Conservation (phyloP, 805 yeast species). For the Peterozyma xylosa region DNA sequence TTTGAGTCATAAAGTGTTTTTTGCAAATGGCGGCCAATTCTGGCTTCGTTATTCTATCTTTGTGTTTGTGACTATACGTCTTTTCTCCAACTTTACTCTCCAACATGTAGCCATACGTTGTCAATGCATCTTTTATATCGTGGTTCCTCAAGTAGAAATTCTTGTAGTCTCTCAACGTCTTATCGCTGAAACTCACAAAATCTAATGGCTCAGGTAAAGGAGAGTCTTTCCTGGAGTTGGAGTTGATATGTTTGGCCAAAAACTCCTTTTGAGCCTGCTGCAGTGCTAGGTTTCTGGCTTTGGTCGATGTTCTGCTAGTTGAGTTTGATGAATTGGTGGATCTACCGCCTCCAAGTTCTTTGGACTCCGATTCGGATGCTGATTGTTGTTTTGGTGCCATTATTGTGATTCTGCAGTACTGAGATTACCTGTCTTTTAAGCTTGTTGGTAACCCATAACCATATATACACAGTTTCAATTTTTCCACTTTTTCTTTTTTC, state of each 20-base stretch:
- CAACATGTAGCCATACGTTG: conserved; percentile 63
- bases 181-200: conserved; percentile 55
- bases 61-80: conserved; percentile 36
- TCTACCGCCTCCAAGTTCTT: conserved; percentile 12
- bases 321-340: conserved; percentile 8
- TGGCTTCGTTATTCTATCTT: conserved; percentile 43
- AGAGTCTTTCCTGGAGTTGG: conserved; percentile 62
- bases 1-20: conserved; percentile 54
- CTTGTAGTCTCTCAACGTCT: conserved; percentile 63
- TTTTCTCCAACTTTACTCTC: conserved; percentile 69
- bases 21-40: conserved; percentile 56
- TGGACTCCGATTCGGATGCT: conserved; percentile 22
- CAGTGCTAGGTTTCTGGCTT: conserved; percentile 52
- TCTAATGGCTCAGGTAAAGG: conserved; percentile 54
- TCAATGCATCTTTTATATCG: conserved; percentile 47
- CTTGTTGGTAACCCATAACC: too few relatives aligned
- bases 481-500: not conserved
- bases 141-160: conserved; percentile 30
- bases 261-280: conserved; percentile 67
- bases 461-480: not conserved
- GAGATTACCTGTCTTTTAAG: too few relatives aligned
- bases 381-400: conserved; percentile 9
- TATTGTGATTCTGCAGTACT: not conserved
- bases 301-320: conserved; percentile 38
- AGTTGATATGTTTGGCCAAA: conserved; percentile 58